phyloP scores from a whole-genome alignment of 441 rosid genomes.

The Metrosideros polymorpha region DNA sequence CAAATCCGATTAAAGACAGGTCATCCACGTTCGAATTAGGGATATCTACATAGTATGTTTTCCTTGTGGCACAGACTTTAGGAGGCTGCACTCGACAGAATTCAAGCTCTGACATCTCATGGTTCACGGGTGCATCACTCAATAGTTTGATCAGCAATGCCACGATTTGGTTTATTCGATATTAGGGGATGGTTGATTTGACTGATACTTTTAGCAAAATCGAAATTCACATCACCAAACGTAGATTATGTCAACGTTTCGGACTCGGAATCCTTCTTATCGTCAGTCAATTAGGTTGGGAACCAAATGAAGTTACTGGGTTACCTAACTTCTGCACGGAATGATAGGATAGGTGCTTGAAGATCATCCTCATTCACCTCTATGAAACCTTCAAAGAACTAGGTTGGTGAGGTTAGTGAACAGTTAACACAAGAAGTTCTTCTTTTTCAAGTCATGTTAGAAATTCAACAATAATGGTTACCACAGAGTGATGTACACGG shows the following conservation, averaged over 20 bases:
- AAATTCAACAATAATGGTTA: neutral
- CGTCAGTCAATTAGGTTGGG: neutral
- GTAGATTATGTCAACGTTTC: neutral
- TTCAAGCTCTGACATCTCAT: neutral
- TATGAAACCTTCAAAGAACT: neutral
- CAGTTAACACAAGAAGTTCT: neutral
- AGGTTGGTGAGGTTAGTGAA: neutral
- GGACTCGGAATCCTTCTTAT: neutral
- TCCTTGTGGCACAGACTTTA: neutral
- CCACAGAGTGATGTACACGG: neutral
- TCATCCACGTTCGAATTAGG: neutral
- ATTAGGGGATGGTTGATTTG: neutral
- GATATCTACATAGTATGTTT: neutral
- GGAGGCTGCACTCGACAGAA: neutral
- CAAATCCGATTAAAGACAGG: neutral
- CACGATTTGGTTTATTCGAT: neutral
- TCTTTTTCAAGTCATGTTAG: neutral
- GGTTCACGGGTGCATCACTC: accelerated
- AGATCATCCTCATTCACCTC: neutral
- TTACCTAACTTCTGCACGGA: neutral
- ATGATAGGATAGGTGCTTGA: neutral
- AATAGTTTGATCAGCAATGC: accelerated
- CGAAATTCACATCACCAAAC: neutral
- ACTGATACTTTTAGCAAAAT: neutral
- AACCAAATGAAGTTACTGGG: neutral